A percentile compares a stretch with the other conserved stretches of the same genome.
phyloP scores from a whole-genome alignment of 1,284 basidiomycete species.

The Naganishia sp. region DNA sequence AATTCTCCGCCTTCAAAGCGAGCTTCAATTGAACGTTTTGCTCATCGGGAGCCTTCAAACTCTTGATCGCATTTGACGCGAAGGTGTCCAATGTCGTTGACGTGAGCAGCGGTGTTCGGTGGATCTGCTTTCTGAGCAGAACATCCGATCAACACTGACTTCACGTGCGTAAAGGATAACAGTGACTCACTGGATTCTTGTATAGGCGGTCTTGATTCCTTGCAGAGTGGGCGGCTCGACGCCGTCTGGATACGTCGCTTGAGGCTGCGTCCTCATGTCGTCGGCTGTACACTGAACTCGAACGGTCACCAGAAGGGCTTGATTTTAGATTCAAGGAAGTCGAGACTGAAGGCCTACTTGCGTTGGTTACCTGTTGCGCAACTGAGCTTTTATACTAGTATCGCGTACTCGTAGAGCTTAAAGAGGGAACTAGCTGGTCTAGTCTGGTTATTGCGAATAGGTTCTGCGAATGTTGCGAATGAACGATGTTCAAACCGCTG shows the following conservation, averaged over 20 bases:
- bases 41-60: neutral
- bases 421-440: no score
- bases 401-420: no score
- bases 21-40: conserved; percentile 7
- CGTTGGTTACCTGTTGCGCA: no score
- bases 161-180: conserved; percentile 44
- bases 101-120: conserved; percentile 27
- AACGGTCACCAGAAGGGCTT: no score
- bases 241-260: conserved; percentile 12
- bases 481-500: no score
- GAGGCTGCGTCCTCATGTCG: conserved; percentile 1
- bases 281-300: neutral
- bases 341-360: no score
- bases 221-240: conserved; percentile 14
- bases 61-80: conserved; percentile 10
- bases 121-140: conserved; percentile 2
- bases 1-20: conserved; percentile 27
- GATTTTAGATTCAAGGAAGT: no score
- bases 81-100: conserved; percentile 16
- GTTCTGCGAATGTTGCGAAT: no score
- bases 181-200: conserved; percentile 48
- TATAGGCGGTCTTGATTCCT: neutral
- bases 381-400: no score
- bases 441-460: no score
- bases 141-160: conserved; percentile 54